A percentile compares a stretch with the other conserved stretches of the same genome.
Conservation (phyloP, 345 rosid genomes). For the Chamaenerion angustifolium region DNA sequence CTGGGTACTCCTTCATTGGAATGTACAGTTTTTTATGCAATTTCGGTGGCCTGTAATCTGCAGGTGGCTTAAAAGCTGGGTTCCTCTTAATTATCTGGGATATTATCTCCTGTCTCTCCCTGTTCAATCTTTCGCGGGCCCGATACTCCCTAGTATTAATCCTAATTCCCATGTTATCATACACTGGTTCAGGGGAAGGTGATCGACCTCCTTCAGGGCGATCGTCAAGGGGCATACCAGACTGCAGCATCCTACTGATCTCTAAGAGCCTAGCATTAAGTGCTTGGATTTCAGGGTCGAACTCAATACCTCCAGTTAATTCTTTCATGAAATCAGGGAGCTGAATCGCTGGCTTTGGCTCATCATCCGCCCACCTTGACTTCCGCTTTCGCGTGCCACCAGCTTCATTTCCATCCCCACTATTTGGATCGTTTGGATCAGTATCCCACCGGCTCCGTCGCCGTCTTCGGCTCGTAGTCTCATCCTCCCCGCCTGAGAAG, state of each 20-base stretch:
- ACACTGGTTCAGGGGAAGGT: slow-evolving; percentile 91
- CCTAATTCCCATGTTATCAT: slow-evolving; percentile 90
- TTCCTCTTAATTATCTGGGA: slow-evolving; percentile 81
- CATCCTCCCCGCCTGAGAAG: slow-evolving; percentile 82
- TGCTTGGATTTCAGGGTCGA: slow-evolving; percentile 82
- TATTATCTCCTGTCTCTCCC: slow-evolving; percentile 85
- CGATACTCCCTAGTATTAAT: slow-evolving; percentile 77
- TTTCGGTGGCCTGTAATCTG: slow-evolving; percentile 93
- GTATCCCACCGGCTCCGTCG: slow-evolving; percentile 90
- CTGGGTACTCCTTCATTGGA: slow-evolving; percentile 88
- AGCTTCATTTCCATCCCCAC: slow-evolving; percentile 22
- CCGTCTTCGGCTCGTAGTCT: slow-evolving; percentile 52
- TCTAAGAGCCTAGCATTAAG: slow-evolving; percentile 75
- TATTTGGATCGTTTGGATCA: slow-evolving; percentile 17
- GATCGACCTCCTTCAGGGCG: slow-evolving; percentile 86
- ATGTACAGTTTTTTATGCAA: slow-evolving; percentile 92
- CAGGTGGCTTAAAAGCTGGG: slow-evolving; percentile 93
- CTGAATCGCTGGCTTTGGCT: slow-evolving; percentile 74
- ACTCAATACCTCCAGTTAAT: slow-evolving; percentile 81
- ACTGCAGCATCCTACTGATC: slow-evolving; percentile 68
- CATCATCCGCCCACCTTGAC: slow-evolving; percentile 92
- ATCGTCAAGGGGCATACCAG: slow-evolving; percentile 74
- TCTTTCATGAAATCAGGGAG: slow-evolving; percentile 90
- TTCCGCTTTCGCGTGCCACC: slow-evolving; percentile 63
- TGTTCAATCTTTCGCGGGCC: slow-evolving; percentile 77